Evolutionary conservation across 345 rosid genomes (phyloP).

Genomic region (Corchorus olitorius): DNA sequence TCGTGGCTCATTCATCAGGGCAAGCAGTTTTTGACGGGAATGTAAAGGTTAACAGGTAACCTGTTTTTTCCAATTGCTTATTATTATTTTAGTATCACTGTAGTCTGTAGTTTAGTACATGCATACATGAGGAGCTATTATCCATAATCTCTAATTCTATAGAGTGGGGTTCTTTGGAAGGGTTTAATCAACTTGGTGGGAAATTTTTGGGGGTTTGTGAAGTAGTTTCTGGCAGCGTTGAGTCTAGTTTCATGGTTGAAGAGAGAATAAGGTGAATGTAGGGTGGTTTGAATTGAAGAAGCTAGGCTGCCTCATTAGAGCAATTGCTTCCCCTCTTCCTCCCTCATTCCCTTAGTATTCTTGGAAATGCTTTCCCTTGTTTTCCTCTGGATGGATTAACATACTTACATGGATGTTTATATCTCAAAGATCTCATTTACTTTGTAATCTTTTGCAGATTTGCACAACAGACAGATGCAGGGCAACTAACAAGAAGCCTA

Average conservation of each 20-base stretch:
- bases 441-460: conserved; percentile 41
- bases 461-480: conserved; percentile 93
- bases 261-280: neutral
- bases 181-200: neutral
- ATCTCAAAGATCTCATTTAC: neutral
- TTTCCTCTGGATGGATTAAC: neutral
- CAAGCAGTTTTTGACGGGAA: conserved; percentile 98
- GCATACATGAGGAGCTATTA: neutral
- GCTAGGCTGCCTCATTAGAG: neutral
- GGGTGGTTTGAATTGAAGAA: neutral
- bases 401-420: neutral
- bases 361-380: neutral
- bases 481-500: conserved; percentile 82
- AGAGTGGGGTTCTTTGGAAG: neutral
- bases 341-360: neutral
- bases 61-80: neutral
- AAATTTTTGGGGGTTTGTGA: neutral
- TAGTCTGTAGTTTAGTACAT: neutral
- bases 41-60: conserved; percentile 80
- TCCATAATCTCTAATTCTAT: neutral
- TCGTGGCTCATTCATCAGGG: conserved; percentile 84
- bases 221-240: neutral
- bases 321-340: neutral
- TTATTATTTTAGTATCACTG: neutral
- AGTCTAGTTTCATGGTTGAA: neutral